A percentile compares a stretch with the other conserved stretches of the same genome.
Conservation (phyloP, 495 filamentous ascomycete genomes). For the Aspergillus affinis region DNA sequence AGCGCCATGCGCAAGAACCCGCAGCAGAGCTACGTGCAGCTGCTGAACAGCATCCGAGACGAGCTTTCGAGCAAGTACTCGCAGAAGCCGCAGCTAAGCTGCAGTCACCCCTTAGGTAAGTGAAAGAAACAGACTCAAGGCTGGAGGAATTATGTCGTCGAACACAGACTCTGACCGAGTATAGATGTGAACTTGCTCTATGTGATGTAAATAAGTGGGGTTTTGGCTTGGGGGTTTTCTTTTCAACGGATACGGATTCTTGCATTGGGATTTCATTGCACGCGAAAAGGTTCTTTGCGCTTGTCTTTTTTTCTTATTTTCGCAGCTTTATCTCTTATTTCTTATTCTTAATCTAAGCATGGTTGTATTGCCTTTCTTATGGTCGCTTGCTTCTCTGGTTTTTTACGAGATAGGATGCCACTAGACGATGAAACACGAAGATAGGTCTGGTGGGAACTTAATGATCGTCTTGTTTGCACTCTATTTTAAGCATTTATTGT, state of each 20-base stretch:
- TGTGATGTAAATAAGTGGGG: conserved; percentile 53
- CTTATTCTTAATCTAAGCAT: neutral
- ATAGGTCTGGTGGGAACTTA: neutral
- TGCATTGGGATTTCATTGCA: conserved; percentile 11
- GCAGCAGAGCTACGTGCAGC: conserved; percentile 94
- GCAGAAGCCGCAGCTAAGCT: conserved; percentile 96
- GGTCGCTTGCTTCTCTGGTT: neutral
- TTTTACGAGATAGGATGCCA: neutral
- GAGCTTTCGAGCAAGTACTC: conserved; percentile 85
- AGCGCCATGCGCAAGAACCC: conserved; percentile 93
- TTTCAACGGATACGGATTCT: conserved; percentile 8
- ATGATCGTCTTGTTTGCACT: too few relatives aligned
- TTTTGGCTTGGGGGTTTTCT: conserved; percentile 8
- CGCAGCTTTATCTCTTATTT: neutral
- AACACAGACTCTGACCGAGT: conserved; percentile 19
- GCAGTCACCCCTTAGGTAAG: conserved; percentile 93
- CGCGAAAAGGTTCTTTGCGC: conserved; percentile 2
- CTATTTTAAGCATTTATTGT: too few relatives aligned
- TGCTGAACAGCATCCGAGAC: conserved; percentile 93
- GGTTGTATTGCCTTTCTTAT: neutral
- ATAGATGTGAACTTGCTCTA: conserved; percentile 65
- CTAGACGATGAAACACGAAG: neutral
- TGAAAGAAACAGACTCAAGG: conserved; percentile 10
- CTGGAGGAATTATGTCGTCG: neutral
- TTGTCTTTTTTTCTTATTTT: conserved; percentile 4